Percentiles rank a stretch among this genome's conserved stretches.
Evolutionary conservation across 1,284 basidiomycete species (phyloP).

Genomic region (Ceraceosorus bombacis): DNA sequence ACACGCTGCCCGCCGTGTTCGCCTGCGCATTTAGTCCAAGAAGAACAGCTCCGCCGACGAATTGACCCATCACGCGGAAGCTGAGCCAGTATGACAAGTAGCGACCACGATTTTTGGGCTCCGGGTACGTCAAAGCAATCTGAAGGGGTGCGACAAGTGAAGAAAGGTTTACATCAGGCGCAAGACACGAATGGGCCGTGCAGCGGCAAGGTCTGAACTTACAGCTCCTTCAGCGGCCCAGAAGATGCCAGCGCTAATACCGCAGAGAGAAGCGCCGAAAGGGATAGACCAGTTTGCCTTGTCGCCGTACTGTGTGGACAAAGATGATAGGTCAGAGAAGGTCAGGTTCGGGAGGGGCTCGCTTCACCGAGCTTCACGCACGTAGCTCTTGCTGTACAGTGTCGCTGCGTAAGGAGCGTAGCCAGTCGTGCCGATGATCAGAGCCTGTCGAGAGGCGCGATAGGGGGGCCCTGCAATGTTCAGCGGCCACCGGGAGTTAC

Average conservation of each 20-base stretch:
- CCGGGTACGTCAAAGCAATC: constrained; percentile 43
- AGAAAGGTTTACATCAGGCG: not conserved
- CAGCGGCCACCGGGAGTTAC: no score
- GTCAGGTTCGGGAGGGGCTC: constrained; percentile 11
- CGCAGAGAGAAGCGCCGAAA: constrained; percentile 49
- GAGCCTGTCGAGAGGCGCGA: constrained; percentile 9
- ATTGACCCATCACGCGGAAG: constrained; percentile 40
- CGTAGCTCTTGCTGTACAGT: not conserved
- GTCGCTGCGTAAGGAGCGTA: not conserved
- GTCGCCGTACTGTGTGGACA: no score
- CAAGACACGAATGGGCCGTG: no score
- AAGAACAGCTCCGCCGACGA: constrained; percentile 48
- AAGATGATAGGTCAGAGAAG: constrained; percentile 18
- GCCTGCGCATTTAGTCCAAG: constrained; percentile 47
- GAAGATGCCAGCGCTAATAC: constrained; percentile 45
- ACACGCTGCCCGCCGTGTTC: constrained; percentile 39
- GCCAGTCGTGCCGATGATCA: constrained; percentile 42
- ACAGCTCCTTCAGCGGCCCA: constrained; percentile 42
- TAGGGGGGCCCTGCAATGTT: no score
- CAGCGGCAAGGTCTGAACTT: not conserved
- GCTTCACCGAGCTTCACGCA: not conserved
- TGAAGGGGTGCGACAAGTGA: not conserved
- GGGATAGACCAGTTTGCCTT: constrained; percentile 45
- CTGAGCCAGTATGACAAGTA: constrained; percentile 49
- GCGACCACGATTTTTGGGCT: constrained; percentile 37